Conservation (phyloP, 1,284 basidiomycete species). For the Fistulinella cinereoalba region DNA sequence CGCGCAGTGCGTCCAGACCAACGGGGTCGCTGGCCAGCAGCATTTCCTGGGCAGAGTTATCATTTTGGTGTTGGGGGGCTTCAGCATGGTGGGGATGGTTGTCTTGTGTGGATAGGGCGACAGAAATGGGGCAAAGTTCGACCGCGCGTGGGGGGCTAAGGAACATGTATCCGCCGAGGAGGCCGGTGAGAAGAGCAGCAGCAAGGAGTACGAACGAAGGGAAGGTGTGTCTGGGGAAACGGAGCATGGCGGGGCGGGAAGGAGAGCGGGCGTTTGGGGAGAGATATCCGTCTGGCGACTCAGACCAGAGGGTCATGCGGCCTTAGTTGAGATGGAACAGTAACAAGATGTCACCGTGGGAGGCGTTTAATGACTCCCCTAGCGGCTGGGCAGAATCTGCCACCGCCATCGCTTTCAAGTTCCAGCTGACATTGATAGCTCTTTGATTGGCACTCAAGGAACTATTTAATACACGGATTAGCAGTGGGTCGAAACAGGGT, state of each 20-base stretch:
- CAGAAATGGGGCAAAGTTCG: conserved; percentile 22
- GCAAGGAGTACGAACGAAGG: conserved; percentile 17
- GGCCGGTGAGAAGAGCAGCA: conserved; percentile 22
- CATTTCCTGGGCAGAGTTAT: conserved; percentile 2
- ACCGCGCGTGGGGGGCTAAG: conserved; percentile 11
- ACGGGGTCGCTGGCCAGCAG: conserved; percentile 19
- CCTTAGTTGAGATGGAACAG: background rate
- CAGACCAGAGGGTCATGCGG: conserved; percentile 12
- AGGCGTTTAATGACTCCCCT: too few species aligned
- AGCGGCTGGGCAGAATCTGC: too few species aligned
- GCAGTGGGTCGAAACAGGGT: too few species aligned
- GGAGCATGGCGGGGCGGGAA: conserved; percentile 10
- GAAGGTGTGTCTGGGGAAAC: conserved; percentile 16
- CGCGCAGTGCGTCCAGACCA: conserved; percentile 22
- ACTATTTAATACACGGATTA: too few species aligned
- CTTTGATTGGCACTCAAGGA: too few species aligned
- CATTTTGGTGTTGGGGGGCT: background rate
- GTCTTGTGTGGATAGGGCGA: conserved; percentile 1
- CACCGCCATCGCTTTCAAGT: too few species aligned
- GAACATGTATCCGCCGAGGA: conserved; percentile 30
- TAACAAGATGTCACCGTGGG: too few species aligned
- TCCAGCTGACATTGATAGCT: too few species aligned
- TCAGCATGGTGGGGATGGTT: conserved; percentile 2
- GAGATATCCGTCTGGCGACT: conserved; percentile 17
- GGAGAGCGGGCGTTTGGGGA: background rate